Evolutionary conservation across 768 basidiomycete species (phyloP).

Genomic region (Termitomyces bulborhizus): DNA sequence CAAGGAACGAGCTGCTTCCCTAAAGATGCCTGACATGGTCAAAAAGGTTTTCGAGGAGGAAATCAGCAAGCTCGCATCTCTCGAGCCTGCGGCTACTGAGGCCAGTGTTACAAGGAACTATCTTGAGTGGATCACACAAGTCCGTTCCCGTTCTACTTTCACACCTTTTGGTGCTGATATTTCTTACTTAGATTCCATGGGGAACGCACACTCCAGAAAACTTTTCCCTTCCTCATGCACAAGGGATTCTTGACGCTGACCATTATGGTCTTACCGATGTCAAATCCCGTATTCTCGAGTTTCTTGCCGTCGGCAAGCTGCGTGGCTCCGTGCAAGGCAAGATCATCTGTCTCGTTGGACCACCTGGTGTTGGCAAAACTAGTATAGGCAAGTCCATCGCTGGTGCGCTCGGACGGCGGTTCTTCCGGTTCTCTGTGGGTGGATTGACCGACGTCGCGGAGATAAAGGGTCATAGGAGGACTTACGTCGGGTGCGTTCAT

Average conservation of each 20-base stretch:
- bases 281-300: slow-evolving; percentile 92
- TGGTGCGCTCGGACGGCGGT: slow-evolving; percentile 82
- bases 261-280: slow-evolving; percentile 92
- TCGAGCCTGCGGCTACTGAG: slow-evolving; percentile 89
- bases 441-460: slow-evolving; percentile 97
- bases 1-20: slow-evolving; percentile 69
- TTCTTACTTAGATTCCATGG: slow-evolving; percentile 73
- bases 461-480: slow-evolving; percentile 96
- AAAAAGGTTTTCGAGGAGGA: slow-evolving; percentile 97
- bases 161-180: slow-evolving; percentile 1
- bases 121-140: slow-evolving; percentile 88
- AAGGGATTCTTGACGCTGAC: slow-evolving; percentile 84
- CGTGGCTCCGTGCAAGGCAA: slow-evolving; percentile 95
- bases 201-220: slow-evolving; percentile 92
- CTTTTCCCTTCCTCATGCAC: slow-evolving; percentile 80
- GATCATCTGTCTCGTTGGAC: slow-evolving; percentile 94
- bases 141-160: slow-evolving; percentile 18
- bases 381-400: slow-evolving; percentile 95
- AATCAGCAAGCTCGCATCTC: slow-evolving; percentile 78
- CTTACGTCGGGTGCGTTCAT: slow-evolving; percentile 79
- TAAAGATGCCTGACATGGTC: slow-evolving; percentile 88
- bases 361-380: slow-evolving; percentile 97
- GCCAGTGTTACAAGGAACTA: slow-evolving; percentile 94
- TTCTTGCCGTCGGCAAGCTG: slow-evolving; percentile 92
- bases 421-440: slow-evolving; percentile 96